These are phyloP conservation scores for Zymoseptoria crescenta DNA, from an alignment of 2,329 filamentous ascomycete genomes.

Conservation along the genomic window DNA sequence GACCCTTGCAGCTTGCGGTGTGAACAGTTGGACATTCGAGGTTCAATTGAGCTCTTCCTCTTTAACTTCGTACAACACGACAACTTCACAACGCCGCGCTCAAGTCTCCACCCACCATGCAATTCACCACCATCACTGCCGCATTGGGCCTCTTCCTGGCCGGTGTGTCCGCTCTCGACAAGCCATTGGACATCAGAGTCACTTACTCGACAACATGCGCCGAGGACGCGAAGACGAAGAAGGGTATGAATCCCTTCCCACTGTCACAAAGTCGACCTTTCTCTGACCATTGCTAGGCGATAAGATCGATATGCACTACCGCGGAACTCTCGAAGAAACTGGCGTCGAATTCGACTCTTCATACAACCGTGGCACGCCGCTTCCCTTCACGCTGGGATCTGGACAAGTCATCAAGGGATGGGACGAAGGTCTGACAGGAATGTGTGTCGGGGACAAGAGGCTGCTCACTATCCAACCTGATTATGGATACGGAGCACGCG, in stretches of 20 bases:
- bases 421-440: constrained; percentile 85
- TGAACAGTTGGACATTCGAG: background rate
- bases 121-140: constrained; percentile 34
- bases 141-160: constrained; percentile 45
- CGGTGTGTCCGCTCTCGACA: constrained; percentile 36
- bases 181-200: constrained; percentile 68
- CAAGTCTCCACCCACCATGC: constrained; percentile 31
- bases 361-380: constrained; percentile 71
- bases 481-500: constrained; percentile 67
- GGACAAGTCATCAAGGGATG: constrained; percentile 94
- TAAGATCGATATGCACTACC: constrained; percentile 79
- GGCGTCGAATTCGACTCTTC: constrained; percentile 47
- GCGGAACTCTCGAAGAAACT: constrained; percentile 64
- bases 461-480: constrained; percentile 85
- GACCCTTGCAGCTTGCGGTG: background rate
- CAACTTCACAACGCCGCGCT: no score
- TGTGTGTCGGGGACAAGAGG: constrained; percentile 94
- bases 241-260: constrained; percentile 27
- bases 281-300: constrained; percentile 48
- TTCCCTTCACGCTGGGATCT: constrained; percentile 70
- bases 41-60: background rate
- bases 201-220: constrained; percentile 64
- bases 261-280: background rate
- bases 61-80: no score
- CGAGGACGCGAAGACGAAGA: constrained; percentile 55